Base-by-base conservation (phyloP, 495 filamentous ascomycete genomes). In the Annulohypoxylon maeteangense region DNA sequence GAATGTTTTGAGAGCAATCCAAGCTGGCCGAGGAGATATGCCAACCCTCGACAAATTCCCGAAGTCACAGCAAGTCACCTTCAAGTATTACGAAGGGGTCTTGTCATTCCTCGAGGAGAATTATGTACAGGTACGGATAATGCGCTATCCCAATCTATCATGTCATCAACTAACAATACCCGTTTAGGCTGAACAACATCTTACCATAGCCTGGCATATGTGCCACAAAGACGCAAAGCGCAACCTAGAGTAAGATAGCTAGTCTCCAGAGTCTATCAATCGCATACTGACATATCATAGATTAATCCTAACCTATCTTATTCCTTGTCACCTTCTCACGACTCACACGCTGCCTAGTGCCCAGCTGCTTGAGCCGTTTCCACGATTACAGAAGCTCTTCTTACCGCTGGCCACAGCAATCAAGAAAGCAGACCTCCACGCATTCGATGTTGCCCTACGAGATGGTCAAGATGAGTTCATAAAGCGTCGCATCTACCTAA, bases 401-500 rank as follows among this genome's bases (percentile, higher is more conserved):
- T 78, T 87, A 3, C 92, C 94, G 1, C 82, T 99, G 16, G 88
- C 86, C 42, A 76, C 81, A 32, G 92, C 91, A 77, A 97, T 99
- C 78, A 91, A 90, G 66, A 84, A 82, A 45, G 95, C 93, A 31
- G 90, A 97, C 67, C 89, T 99, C 3, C 84, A 87, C 31, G 91
- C 88, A 18, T 99, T 98, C 74, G 95, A 97, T 67, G 80, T 88
- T 11, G 94, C 94, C 8, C 89, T 99, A 62, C 84, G 87, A 22
- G 88, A 89, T 3, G 90, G 91, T 10, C 93, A 97, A 77, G 88
- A 90, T 8, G 92, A 95, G 62, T 97, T 98, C 60, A 93, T 98
- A 50, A 94, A 91, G 78, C 88, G 93, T n/a, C 91, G 96, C 18
- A 97, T 98, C 70, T 98, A 97, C 79, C 86, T 99, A 12, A 97